Percentiles rank a stretch among this genome's conserved stretches.
Evolutionary conservation across 352 stramenopile genomes (phyloP).

Genomic region (Globisporangium parvum): DNA sequence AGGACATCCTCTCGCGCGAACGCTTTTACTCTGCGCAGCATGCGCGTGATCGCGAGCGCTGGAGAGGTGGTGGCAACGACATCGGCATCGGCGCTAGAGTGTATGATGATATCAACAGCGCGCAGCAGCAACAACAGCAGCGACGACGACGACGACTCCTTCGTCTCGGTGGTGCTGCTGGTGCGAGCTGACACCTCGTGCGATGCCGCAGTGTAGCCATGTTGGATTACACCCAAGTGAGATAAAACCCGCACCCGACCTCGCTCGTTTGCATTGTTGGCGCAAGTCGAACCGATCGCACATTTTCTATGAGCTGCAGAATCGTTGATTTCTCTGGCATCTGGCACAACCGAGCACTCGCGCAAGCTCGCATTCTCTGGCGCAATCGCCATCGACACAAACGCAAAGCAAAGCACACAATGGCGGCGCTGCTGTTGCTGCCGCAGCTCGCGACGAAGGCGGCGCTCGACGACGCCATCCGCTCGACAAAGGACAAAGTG

Average conservation of each 20-base stretch:
- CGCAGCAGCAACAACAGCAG: no score
- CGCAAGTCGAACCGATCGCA: no score
- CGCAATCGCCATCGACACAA: conserved; percentile 7
- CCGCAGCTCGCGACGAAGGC: conserved; percentile 53
- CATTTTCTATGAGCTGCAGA: no score
- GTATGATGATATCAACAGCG: no score
- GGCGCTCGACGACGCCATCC: conserved; percentile 72
- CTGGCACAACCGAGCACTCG: neutral
- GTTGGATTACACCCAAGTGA: no score
- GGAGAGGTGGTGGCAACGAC: neutral
- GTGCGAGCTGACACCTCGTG: no score
- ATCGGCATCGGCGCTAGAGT: neutral
- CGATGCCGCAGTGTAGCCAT: no score
- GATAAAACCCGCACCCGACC: no score
- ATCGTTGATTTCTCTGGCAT: neutral
- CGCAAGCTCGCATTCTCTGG: neutral
- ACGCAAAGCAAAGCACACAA: neutral
- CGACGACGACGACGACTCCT: no score
- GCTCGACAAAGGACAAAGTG: conserved; percentile 74
- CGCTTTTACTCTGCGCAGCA: conserved; percentile 56
- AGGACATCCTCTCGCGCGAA: conserved; percentile 39
- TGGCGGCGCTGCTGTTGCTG: conserved; percentile 77
- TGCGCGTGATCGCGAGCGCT: conserved; percentile 11
- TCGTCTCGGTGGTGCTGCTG: no score
- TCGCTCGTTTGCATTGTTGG: no score